phyloP scores from a whole-genome alignment of 345 rosid genomes.

The Triadica sebifera region DNA sequence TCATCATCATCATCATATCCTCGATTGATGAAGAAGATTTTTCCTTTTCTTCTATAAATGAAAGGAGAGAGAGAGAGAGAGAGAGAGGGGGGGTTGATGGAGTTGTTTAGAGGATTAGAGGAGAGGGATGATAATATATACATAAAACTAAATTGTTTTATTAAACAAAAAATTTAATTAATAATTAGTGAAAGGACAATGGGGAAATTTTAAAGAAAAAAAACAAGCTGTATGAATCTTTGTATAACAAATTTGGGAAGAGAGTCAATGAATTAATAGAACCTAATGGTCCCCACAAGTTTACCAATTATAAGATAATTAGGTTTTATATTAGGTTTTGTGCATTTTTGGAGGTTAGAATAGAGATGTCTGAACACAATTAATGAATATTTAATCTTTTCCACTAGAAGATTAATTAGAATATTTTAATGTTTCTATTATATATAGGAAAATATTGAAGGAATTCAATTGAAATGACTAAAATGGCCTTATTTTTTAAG shows the following conservation, averaged over 20 bases:
- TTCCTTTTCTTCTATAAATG: neutral
- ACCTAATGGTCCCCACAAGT: conserved; percentile 7
- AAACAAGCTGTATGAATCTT: conserved; percentile 13
- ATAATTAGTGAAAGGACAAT: conserved; percentile 5
- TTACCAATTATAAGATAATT: neutral
- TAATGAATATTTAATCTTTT: neutral
- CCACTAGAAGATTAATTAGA: neutral
- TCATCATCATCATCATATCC: conserved; percentile 31
- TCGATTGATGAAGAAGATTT: conserved; percentile 36
- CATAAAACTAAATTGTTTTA: neutral
- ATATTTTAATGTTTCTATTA: neutral
- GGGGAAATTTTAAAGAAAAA: conserved; percentile 9
- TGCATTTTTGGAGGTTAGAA: no score
- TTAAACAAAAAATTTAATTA: neutral
- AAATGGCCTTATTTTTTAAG: neutral
- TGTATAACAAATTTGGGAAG: conserved; percentile 24
- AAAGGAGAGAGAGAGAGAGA: neutral
- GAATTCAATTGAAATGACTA: neutral
- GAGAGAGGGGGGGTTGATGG: conserved; percentile 25
- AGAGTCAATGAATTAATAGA: conserved; percentile 26
- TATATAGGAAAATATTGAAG: neutral
- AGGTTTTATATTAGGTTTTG: no score
- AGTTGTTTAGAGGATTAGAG: conserved; percentile 26
- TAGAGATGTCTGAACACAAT: neutral
- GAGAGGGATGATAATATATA: neutral